These are phyloP conservation scores for Hordeum marinum DNA, from an alignment of 176 grass and related monocot genomes.

Conservation along the genomic window DNA sequence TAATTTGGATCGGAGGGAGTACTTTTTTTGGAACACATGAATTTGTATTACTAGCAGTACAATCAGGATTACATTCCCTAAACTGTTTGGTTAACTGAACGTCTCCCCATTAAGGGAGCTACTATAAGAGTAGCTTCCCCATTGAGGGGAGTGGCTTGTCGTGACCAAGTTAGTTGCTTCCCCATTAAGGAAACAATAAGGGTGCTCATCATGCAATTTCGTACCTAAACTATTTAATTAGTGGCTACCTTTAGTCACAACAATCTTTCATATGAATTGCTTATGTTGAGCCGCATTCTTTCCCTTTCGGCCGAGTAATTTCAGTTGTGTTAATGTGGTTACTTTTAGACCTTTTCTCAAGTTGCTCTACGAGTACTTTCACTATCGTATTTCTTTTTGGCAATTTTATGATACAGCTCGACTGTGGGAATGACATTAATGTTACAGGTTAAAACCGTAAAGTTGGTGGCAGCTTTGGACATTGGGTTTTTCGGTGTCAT, in stretches of 20 bases:
- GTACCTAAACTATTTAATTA: not conserved
- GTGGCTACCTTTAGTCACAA: not conserved
- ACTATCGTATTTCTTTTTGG: not conserved
- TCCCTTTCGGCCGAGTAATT: not conserved
- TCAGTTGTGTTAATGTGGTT: not conserved
- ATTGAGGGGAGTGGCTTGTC: not conserved
- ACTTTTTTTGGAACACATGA: too few species aligned
- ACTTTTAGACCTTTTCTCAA: not conserved
- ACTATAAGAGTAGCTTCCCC: not conserved
- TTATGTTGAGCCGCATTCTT: not conserved
- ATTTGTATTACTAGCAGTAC: not conserved
- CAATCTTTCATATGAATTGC: not conserved
- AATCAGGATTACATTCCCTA: not conserved
- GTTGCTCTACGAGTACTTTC: not conserved
- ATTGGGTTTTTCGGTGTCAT: constrained; percentile 47
- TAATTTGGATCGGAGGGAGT: too few species aligned
- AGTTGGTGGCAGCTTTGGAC: constrained; percentile 39
- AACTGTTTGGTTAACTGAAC: not conserved
- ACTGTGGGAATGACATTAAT: not conserved
- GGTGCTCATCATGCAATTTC: not conserved
- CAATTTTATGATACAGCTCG: not conserved
- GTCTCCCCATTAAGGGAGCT: not conserved
- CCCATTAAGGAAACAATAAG: not conserved
- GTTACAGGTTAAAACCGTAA: constrained; percentile 36
- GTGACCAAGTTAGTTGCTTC: not conserved